Evolutionary conservation across 768 basidiomycete species (phyloP), one percentile per base, ranked within the genome.

Genomic region (Trametes gibbosa): DNA sequence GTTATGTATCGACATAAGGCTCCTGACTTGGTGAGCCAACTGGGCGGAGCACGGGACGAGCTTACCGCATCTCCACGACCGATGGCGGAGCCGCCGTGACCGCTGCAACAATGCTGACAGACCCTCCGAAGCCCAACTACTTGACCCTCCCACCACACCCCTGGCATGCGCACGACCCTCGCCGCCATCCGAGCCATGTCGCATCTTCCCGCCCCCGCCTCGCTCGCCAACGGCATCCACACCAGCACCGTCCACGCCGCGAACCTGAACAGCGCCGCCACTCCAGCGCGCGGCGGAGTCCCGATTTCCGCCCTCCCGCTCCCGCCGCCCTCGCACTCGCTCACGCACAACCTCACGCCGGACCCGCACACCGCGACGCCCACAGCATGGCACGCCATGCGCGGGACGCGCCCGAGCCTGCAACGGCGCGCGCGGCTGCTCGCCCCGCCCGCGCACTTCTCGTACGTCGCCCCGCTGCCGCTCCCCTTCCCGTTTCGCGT

Each of bases 391-490:
- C 76, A 80, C 37, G 70, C 76, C 17, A 72, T 84, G 10, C 79
- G 87, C 53, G 69, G 66, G 7, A 76, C 68, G 50, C 76, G 71
- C 2, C 90, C 92, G 0, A 88, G 84, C 67, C 61, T 86, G 21
- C 89, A 90, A 69, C 83, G 90, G 19, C 81, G 90, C 54, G 79
- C 87, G 37, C 81, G 87, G 58, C 75, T 90, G 1, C 74, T 89
- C 17, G 72, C 80, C 0, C 68, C 77, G 0, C 70, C 79, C 40
- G 81, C 81, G 4, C 92, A 95, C 70, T 95, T 85, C 73, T 82
- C 88, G n/a, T 85, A 86, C 68, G 86, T 92, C 54, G 80, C 90
- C 3, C 95, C 96, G 0, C 81, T 92, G 62, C 92, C 93, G 9
- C 60, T 89, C 0, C 75, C 86, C 2, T 98, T 97, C 72, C 96